Percentiles rank a stretch among this genome's conserved stretches.
Evolutionary conservation across 1,139 yeast genomes (phyloP).

Genomic region (Geotrichum candidum): DNA sequence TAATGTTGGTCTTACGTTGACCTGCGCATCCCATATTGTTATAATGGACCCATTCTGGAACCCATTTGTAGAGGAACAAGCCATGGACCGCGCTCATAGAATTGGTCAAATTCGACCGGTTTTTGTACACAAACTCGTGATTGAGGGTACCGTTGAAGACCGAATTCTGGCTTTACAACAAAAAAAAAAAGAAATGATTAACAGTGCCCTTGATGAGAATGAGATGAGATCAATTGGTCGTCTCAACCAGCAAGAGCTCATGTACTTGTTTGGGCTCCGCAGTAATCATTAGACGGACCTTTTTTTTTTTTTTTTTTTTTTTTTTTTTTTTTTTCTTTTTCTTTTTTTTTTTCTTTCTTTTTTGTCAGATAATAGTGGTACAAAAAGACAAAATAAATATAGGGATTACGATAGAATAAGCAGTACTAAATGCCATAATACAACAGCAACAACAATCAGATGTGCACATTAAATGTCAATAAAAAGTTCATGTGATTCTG

Average conservation of each 20-base stretch:
- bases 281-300: background rate
- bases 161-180: slow-evolving; percentile 74
- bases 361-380: background rate
- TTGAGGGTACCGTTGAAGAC: slow-evolving; percentile 71
- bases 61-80: slow-evolving; percentile 93
- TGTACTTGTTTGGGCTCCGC: slow-evolving; percentile 66
- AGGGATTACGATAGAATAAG: background rate
- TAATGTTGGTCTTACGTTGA: slow-evolving; percentile 83
- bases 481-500: slow-evolving; percentile 9
- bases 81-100: slow-evolving; percentile 90
- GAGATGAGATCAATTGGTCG: slow-evolving; percentile 60
- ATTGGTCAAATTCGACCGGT: slow-evolving; percentile 82
- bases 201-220: slow-evolving; percentile 73
- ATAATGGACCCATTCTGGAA: slow-evolving; percentile 95
- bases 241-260: slow-evolving; percentile 65
- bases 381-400: background rate
- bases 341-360: background rate
- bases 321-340: too few species aligned
- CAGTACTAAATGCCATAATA: background rate
- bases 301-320: background rate
- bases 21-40: slow-evolving; percentile 88
- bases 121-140: slow-evolving; percentile 61
- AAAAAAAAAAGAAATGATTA: slow-evolving; percentile 66
- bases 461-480: background rate
- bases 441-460: background rate